phyloP scores from a whole-genome alignment of 495 filamentous ascomycete species.

The Penicillium malachiteum region DNA sequence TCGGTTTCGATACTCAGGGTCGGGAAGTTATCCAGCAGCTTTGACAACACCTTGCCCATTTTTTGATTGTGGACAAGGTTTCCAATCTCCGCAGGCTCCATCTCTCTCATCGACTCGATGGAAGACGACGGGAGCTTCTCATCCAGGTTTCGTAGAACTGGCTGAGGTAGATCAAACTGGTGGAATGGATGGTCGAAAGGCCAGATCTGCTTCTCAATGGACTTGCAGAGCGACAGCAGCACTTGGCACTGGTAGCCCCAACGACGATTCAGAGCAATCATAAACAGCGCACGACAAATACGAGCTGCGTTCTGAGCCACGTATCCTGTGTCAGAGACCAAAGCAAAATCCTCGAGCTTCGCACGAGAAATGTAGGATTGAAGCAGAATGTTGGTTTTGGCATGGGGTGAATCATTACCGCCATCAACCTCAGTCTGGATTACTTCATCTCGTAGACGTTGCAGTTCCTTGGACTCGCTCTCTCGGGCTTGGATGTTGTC shows the following conservation, averaged over 20 bases:
- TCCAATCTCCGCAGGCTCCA: conserved; percentile 90
- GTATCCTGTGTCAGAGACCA: conserved; percentile 89
- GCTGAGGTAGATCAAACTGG: conserved; percentile 87
- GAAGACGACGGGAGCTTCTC: conserved; percentile 66
- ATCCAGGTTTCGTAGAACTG: conserved; percentile 80
- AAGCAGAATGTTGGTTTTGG: conserved; percentile 92
- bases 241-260: conserved; percentile 96
- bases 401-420: conserved; percentile 74
- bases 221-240: conserved; percentile 85
- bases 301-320: conserved; percentile 93
- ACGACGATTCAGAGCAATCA: conserved; percentile 90
- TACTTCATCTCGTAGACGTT: conserved; percentile 59
- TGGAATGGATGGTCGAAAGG: conserved; percentile 90
- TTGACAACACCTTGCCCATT: conserved; percentile 79
- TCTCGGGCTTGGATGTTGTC: conserved; percentile 94
- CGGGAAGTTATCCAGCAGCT: conserved; percentile 85
- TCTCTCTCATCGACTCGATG: conserved; percentile 82
- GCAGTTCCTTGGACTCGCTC: conserved; percentile 77
- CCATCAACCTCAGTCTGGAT: conserved; percentile 71
- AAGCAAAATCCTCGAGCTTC: conserved; percentile 85
- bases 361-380: conserved; percentile 93
- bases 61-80: conserved; percentile 84
- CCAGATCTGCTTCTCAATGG: conserved; percentile 95
- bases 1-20: conserved; percentile 86
- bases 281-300: conserved; percentile 93